Evolutionary conservation across 2,329 filamentous ascomycete genomes (phyloP).

Genomic region (Ilyonectria destructans): DNA sequence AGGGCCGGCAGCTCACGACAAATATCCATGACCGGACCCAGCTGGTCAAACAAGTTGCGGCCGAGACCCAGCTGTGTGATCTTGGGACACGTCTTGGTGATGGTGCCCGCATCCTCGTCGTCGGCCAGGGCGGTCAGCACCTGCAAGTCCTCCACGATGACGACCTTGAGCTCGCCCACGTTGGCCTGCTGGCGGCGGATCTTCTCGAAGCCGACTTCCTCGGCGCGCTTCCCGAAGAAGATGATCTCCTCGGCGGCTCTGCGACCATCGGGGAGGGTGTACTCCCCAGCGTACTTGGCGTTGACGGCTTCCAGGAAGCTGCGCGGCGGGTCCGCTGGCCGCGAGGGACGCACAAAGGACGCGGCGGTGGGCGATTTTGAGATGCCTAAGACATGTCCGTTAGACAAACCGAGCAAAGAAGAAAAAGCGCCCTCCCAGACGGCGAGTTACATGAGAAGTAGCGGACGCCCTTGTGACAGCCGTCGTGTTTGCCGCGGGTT

Average conservation of each 20-base stretch:
- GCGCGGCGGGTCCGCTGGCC: slow-evolving; percentile 77
- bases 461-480: slow-evolving; percentile 81
- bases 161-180: slow-evolving; percentile 83
- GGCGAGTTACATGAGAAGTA: slow-evolving; percentile 84
- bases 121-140: slow-evolving; percentile 63
- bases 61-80: slow-evolving; percentile 88
- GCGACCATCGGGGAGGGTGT: slow-evolving; percentile 56
- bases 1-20: slow-evolving; percentile 80
- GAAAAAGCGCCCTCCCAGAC: neutral
- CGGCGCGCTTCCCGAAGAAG: slow-evolving; percentile 86
- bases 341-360: slow-evolving; percentile 88
- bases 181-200: slow-evolving; percentile 85
- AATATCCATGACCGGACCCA: slow-evolving; percentile 79
- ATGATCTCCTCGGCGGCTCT: slow-evolving; percentile 67
- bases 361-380: slow-evolving; percentile 79
- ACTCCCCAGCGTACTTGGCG: slow-evolving; percentile 85
- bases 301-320: slow-evolving; percentile 86
- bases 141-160: slow-evolving; percentile 85
- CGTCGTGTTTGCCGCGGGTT: slow-evolving; percentile 90
- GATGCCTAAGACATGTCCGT: slow-evolving; percentile 63
- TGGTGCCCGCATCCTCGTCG: slow-evolving; percentile 53
- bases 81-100: slow-evolving; percentile 72
- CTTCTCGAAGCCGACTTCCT: slow-evolving; percentile 97
- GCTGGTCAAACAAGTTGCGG: slow-evolving; percentile 82
- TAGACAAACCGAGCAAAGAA: slow-evolving; percentile 7